Base-by-base conservation (phyloP, 208 protist species). In the Herpetomonas samuelpessoai region DNA sequence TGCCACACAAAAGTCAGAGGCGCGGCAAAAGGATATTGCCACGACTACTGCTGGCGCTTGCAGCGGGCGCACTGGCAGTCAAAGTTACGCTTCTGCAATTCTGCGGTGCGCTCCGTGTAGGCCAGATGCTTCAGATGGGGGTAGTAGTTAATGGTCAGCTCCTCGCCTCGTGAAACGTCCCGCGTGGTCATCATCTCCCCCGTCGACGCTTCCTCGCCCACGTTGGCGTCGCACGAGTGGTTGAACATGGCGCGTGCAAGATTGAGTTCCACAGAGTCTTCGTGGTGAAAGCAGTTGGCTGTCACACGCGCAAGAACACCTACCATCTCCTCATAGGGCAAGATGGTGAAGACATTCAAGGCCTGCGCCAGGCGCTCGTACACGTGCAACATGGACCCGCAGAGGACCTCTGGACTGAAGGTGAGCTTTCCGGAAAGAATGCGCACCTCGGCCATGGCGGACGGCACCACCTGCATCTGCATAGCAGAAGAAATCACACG, bases 251-350 rank as follows among this genome's bases (percentile, higher is more conserved):
- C 74, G 12, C 82, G 74, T 6, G 83, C 62, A 49, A 92, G 74
- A 53, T 86, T 58, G 27, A 92, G 70, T 46, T 87, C 80, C 16
- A 95, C 72, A 27, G 51, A 72, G 48, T 57, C 65, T 3, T 89
- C 76, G 30, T 66, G 65, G 25, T 88, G 79, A 57, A 90, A 86
- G 62, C 81, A 82, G 70, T 92, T 92, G 22, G 83, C 81, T 27
- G 77, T 79, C 50, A 91, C 66, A 18, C 85, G 79, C 1, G 83
- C 83, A 19, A 91, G 59, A 12, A 83, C 59, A 22, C 85, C 82
- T 16, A 95, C 48, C 58, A 95, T 72, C 65, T 95, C 83, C 62
- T 95, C 88, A 55, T 90, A 92, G 27, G 81, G 74, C 25, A 92
- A 72, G 31, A 81, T 83, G 9, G 85, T 90, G 25, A 67, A 9